Evolutionary conservation across 441 rosid species (phyloP).

Genomic region (Jatropha podagrica): DNA sequence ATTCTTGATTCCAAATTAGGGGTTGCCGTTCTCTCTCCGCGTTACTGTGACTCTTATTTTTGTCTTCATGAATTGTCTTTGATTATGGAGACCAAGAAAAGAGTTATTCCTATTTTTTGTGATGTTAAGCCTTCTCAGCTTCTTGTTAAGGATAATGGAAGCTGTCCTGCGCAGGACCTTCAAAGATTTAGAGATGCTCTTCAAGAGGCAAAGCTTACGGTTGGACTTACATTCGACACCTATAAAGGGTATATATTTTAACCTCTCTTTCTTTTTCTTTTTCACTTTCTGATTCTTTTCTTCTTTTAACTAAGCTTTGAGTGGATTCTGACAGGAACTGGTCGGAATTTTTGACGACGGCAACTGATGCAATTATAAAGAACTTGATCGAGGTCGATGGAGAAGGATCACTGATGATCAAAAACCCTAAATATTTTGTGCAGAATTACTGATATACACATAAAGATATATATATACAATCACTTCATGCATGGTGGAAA

Average conservation of each 20-base stretch:
- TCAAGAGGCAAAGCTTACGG: slow-evolving; percentile 63
- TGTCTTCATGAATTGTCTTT: slow-evolving; percentile 76
- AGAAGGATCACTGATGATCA: slow-evolving; percentile 7
- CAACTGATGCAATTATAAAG: slow-evolving; percentile 62
- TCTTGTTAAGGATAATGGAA: slow-evolving; percentile 35
- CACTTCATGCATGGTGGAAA: background rate
- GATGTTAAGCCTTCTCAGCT: slow-evolving; percentile 79
- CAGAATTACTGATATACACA: slow-evolving; percentile 6
- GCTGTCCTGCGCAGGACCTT: slow-evolving; percentile 34
- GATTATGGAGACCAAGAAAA: slow-evolving; percentile 65
- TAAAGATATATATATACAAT: background rate
- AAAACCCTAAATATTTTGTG: slow-evolving; percentile 20
- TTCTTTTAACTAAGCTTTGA: background rate
- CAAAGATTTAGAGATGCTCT: slow-evolving; percentile 49
- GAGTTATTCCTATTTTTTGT: slow-evolving; percentile 75
- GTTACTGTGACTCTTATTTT: slow-evolving; percentile 65
- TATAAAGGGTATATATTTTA: slow-evolving; percentile 43
- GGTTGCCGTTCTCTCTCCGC: slow-evolving; percentile 71
- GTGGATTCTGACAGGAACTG: slow-evolving; percentile 52
- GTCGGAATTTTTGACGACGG: slow-evolving; percentile 61
- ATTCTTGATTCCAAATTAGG: slow-evolving; percentile 55
- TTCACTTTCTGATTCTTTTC: background rate
- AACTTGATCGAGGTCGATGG: slow-evolving; percentile 58
- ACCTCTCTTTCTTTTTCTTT: background rate
- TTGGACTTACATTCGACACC: slow-evolving; percentile 73